Percentiles rank a stretch among this genome's conserved stretches.
Evolutionary conservation across 306 rosid genomes (phyloP).

Genomic region (Vigna angularis): DNA sequence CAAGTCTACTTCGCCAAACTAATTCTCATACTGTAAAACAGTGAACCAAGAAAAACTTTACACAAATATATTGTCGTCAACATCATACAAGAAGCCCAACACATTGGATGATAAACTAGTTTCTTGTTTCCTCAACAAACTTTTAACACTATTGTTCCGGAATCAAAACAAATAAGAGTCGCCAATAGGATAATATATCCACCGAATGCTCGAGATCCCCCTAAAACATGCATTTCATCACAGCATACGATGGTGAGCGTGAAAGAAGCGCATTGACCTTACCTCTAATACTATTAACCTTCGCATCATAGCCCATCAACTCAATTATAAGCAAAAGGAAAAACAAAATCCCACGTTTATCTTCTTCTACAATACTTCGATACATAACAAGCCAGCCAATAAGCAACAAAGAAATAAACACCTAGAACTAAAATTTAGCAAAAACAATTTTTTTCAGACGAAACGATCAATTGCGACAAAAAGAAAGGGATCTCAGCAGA

Average conservation of each 20-base stretch:
- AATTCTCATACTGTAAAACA: constrained; percentile 20
- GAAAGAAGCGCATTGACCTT: constrained; percentile 6
- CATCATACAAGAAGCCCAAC: background rate
- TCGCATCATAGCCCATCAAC: constrained; percentile 11
- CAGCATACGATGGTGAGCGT: constrained; percentile 1
- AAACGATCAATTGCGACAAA: constrained; percentile 36
- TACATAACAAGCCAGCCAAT: constrained; percentile 32
- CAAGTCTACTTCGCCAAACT: constrained; percentile 23
- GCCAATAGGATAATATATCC: constrained; percentile 1
- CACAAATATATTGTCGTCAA: background rate
- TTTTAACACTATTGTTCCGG: background rate
- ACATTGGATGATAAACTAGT: background rate
- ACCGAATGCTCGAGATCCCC: constrained; percentile 19
- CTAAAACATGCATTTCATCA: background rate
- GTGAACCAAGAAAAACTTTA: background rate
- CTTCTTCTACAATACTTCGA: constrained; percentile 13
- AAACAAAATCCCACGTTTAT: background rate
- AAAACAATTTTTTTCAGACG: background rate
- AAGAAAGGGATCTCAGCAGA: constrained; percentile 36
- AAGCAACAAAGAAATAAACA: background rate
- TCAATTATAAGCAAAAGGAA: constrained; percentile 7
- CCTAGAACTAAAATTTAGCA: background rate
- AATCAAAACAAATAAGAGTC: constrained; percentile 15
- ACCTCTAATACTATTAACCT: background rate
- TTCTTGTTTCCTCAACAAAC: background rate